Percentiles rank a stretch among this genome's conserved stretches.
Conservation (phyloP, 2,329 filamentous ascomycete species). For the Curvularia spicifera region DNA sequence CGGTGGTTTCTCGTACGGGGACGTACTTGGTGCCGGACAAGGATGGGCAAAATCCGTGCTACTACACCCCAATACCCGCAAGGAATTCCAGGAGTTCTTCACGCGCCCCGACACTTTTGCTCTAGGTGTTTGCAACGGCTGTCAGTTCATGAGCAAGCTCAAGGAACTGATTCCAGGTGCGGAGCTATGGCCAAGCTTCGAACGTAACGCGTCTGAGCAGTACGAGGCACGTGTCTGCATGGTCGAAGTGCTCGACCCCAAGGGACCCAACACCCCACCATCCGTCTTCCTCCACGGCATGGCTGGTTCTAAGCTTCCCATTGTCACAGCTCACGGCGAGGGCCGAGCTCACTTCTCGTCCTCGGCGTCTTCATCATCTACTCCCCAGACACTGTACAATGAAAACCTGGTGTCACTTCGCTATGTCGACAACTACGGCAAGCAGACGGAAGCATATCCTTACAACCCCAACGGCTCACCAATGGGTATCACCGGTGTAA, state of each 20-base stretch:
- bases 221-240: constrained; percentile 89
- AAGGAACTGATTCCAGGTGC: constrained; percentile 88
- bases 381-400: constrained; percentile 62
- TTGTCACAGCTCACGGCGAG: constrained; percentile 89
- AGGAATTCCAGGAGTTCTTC: constrained; percentile 86
- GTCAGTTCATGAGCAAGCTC: constrained; percentile 87
- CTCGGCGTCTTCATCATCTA: constrained; percentile 49
- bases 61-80: constrained; percentile 75
- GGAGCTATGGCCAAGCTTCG: constrained; percentile 81
- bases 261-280: constrained; percentile 47
- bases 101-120: constrained; percentile 86
- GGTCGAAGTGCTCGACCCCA: constrained; percentile 75
- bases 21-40: constrained; percentile 90
- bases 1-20: constrained; percentile 94
- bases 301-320: constrained; percentile 79
- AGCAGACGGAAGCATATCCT: constrained; percentile 81
- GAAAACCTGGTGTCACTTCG: constrained; percentile 76
- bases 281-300: constrained; percentile 93
- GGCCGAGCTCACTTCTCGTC: constrained; percentile 70
- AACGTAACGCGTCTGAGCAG: constrained; percentile 82
- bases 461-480: constrained; percentile 89
- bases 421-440: constrained; percentile 82
- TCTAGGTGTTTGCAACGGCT: constrained; percentile 95
- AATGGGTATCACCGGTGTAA: constrained; percentile 78
- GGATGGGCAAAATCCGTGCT: constrained; percentile 96